These are phyloP conservation scores for Phytophthora sp. DNA, from an alignment of 352 stramenopile species.

Conservation along the genomic window DNA sequence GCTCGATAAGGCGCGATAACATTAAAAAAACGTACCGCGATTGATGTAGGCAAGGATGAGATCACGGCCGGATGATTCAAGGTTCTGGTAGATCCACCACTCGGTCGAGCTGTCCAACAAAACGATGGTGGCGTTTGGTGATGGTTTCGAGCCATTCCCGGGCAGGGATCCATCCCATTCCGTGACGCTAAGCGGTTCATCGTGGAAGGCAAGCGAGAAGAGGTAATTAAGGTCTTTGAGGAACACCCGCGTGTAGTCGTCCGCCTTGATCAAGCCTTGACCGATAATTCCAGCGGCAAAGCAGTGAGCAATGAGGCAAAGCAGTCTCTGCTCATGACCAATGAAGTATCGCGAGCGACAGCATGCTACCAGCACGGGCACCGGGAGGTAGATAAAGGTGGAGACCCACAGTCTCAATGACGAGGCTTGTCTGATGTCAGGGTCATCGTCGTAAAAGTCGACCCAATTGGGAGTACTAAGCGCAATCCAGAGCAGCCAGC, in stretches of 20 bases:
- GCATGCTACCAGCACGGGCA: conserved; percentile 60
- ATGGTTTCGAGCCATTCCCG: neutral
- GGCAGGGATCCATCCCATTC: neutral
- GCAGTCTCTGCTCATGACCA: conserved; percentile 60
- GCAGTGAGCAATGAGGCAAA: conserved; percentile 75
- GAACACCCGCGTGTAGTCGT: conserved; percentile 53
- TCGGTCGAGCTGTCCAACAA: conserved; percentile 34
- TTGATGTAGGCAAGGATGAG: conserved; percentile 62
- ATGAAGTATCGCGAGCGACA: conserved; percentile 59
- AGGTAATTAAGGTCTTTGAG: conserved; percentile 60
- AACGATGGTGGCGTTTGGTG: conserved; percentile 27
- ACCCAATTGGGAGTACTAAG: conserved; percentile 50
- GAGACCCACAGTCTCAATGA: conserved; percentile 50
- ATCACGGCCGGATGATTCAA: conserved; percentile 49
- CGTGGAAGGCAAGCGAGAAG: conserved; percentile 42
- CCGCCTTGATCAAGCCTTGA: conserved; percentile 46
- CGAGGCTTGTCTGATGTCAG: conserved; percentile 34
- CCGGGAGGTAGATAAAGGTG: conserved; percentile 60
- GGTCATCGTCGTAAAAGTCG: conserved; percentile 46
- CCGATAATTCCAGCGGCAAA: conserved; percentile 61
- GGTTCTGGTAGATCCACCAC: conserved; percentile 73
- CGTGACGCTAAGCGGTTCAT: neutral
- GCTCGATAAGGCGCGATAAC: neutral
- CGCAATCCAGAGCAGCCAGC: conserved; percentile 63
- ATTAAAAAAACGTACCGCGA: conserved; percentile 28